Evolutionary conservation across 495 filamentous ascomycete species (phyloP).

Genomic region (Penicillium antarcticum): DNA sequence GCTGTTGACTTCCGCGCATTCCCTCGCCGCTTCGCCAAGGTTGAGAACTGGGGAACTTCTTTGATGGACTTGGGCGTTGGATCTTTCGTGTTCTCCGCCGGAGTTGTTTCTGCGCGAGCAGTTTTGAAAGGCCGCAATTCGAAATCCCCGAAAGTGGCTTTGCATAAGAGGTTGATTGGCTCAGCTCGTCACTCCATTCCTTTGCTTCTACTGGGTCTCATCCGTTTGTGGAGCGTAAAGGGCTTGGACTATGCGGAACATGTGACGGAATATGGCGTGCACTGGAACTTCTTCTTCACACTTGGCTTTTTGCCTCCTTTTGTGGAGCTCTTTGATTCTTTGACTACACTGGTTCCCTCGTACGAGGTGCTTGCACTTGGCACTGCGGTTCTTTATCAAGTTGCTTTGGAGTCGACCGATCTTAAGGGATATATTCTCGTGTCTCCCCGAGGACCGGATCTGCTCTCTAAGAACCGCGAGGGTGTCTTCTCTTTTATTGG

Average conservation of each 20-base stretch:
- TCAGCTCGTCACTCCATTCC: slow-evolving; percentile 80
- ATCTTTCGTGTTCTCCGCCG: slow-evolving; percentile 93
- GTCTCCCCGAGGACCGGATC: slow-evolving; percentile 66
- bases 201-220: slow-evolving; percentile 73
- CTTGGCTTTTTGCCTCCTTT: slow-evolving; percentile 86
- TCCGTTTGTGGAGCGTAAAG: slow-evolving; percentile 86
- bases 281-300: slow-evolving; percentile 99
- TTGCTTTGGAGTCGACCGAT: slow-evolving; percentile 68
- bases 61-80: slow-evolving; percentile 98
- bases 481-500: slow-evolving; percentile 90
- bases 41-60: slow-evolving; percentile 96
- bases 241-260: slow-evolving; percentile 95
- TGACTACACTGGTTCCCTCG: slow-evolving; percentile 57
- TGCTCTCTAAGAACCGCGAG: slow-evolving; percentile 88
- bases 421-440: slow-evolving; percentile 81
- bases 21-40: slow-evolving; percentile 92
- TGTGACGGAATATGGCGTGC: slow-evolving; percentile 95
- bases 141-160: slow-evolving; percentile 30
- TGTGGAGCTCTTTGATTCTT: slow-evolving; percentile 76
- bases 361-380: slow-evolving; percentile 69
- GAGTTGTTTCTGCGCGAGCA: slow-evolving; percentile 87
- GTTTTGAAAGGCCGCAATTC: slow-evolving; percentile 66
- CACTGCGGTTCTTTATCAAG: slow-evolving; percentile 65
- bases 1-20: slow-evolving; percentile 95
- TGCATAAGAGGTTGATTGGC: slow-evolving; percentile 52